Evolutionary conservation across 331 rosid genomes (phyloP).

Genomic region (Arachis monticola): DNA sequence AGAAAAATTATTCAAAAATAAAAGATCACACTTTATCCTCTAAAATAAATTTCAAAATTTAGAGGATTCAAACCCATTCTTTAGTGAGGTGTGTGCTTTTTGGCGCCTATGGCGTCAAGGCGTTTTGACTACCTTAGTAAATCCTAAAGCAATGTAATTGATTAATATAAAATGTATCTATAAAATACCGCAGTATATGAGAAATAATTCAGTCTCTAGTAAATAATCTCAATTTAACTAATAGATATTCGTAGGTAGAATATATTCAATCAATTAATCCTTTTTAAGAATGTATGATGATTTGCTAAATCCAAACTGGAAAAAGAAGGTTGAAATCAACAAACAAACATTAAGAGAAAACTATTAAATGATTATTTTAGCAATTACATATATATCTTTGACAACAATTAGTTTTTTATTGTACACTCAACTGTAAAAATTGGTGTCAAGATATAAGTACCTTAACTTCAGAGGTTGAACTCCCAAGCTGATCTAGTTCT

Average conservation of each 20-base stretch:
- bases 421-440: background rate
- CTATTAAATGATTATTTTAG: background rate
- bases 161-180: no score
- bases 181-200: no score
- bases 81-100: no score
- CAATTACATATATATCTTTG: background rate
- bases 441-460: slow-evolving; percentile 46
- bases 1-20: no score
- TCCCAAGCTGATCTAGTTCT: slow-evolving; percentile 60
- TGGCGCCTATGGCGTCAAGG: no score
- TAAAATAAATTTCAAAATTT: no score
- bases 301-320: background rate
- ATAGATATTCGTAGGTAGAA: background rate
- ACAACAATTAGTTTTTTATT: background rate
- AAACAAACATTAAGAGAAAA: background rate
- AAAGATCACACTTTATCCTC: no score
- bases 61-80: no score
- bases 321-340: background rate
- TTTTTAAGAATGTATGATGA: background rate
- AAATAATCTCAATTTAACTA: background rate
- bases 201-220: background rate
- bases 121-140: no score
- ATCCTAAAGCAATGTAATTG: no score
- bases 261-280: background rate
- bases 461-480: slow-evolving; percentile 77